Evolutionary conservation across 352 stramenopile genomes (phyloP).

Genomic region (Phytophthora chlamydospora): DNA sequence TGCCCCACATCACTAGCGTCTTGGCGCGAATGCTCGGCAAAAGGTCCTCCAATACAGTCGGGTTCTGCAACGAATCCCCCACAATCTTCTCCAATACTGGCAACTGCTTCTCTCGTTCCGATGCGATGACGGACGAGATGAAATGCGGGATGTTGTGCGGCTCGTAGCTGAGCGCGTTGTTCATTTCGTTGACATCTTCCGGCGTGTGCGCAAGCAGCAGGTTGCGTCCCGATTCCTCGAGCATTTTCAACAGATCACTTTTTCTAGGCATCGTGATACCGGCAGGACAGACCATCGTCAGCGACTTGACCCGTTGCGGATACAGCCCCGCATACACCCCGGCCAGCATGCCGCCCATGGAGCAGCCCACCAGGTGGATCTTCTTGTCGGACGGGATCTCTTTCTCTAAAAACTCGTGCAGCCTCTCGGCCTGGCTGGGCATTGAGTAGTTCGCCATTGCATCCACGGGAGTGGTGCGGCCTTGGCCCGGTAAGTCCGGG

Average conservation of each 20-base stretch:
- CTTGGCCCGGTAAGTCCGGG: conserved; percentile 74
- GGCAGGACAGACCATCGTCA: conserved; percentile 79
- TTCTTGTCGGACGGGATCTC: conserved; percentile 54
- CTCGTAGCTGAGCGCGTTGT: conserved; percentile 45
- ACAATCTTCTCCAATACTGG: conserved; percentile 70
- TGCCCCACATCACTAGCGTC: conserved; percentile 76
- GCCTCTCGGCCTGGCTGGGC: conserved; percentile 52
- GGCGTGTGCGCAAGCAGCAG: conserved; percentile 62
- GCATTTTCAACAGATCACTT: conserved; percentile 58
- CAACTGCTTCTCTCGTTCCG: conserved; percentile 57
- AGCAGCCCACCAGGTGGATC: conserved; percentile 77
- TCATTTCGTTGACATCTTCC: conserved; percentile 69
- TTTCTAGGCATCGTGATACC: conserved; percentile 73
- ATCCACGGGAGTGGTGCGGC: conserved; percentile 59
- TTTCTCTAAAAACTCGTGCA: conserved; percentile 66
- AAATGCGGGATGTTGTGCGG: conserved; percentile 40
- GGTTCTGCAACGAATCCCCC: conserved; percentile 54
- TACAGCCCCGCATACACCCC: conserved; percentile 74
- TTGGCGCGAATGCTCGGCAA: conserved; percentile 59
- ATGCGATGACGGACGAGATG: conserved; percentile 41
- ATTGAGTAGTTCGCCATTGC: conserved; percentile 54
- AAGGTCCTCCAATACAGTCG: conserved; percentile 65
- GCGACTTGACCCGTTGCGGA: conserved; percentile 53
- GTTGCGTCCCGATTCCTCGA: conserved; percentile 70
- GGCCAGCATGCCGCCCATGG: conserved; percentile 80